Percentiles rank a stretch among this genome's conserved stretches.
These are phyloP conservation scores for Kwoniella dendrophila DNA, from an alignment of 768 basidiomycete genomes.

Conservation along the genomic window DNA sequence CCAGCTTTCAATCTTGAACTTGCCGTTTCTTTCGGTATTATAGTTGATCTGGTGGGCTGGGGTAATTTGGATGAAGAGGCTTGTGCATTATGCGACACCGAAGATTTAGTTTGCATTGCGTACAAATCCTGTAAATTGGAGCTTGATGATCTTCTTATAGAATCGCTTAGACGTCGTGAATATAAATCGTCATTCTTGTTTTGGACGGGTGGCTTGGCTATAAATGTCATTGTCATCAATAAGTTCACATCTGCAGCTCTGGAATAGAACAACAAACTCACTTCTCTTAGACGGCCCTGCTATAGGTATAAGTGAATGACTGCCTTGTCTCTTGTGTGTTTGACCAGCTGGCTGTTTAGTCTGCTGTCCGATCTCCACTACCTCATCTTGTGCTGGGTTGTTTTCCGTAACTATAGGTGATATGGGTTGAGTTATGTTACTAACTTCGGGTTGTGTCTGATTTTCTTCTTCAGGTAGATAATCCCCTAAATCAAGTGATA, in stretches of 20 bases:
- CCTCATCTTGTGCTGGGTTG: background rate
- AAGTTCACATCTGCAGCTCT: background rate
- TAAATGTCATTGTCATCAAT: background rate
- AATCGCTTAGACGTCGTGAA: conserved; percentile 10
- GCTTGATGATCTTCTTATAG: background rate
- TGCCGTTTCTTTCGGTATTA: background rate
- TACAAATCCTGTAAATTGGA: background rate
- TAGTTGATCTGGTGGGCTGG: background rate
- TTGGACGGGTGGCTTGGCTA: conserved; percentile 12
- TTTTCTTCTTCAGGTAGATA: conserved; percentile 16
- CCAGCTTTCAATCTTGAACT: conserved; percentile 6
- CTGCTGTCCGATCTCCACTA: background rate
- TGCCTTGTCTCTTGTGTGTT: conserved; percentile 14
- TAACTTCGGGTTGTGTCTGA: background rate
- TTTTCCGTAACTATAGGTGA: background rate
- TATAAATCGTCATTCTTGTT: conserved; percentile 12
- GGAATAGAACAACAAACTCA: background rate
- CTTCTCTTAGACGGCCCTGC: conserved; percentile 7
- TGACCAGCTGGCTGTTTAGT: background rate
- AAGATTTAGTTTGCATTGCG: background rate
- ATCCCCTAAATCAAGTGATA: conserved; percentile 12
- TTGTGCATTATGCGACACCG: background rate
- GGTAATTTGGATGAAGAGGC: background rate
- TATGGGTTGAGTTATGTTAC: no score
- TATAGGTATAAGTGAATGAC: conserved; percentile 4